Evolutionary conservation across 257 asterid genomes (phyloP), one percentile per base, ranked within the genome.

Genomic region (Fraxinus cuspidata): DNA sequence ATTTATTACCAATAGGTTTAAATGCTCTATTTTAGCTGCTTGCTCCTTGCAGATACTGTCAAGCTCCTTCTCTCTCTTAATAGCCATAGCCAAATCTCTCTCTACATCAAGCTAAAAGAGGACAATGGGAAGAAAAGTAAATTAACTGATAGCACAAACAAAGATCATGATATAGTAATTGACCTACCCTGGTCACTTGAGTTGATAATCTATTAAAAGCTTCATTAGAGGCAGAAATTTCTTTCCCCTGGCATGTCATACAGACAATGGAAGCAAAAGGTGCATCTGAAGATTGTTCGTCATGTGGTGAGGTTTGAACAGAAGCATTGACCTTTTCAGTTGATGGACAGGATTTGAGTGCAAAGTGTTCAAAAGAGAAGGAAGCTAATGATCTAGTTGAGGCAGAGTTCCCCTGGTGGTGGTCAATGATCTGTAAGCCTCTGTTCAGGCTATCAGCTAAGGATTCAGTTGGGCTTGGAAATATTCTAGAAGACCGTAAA

Each of bases 361-460:
- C 95, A 75, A 96, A 84, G 79, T 92, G 97, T 77, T 92, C 97
- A 72, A 96, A 96, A 31, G 99, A 96, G 87, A 96, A 91, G 53
- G 99, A 92, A 73, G 84, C 96, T 13, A 92, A 89, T 25, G 98
- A 90, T 81, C 90, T 87, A 69, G 89, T 81, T 18, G 92, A 86
- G 11, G 83, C 77, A 15, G 97, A 87, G 83, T 85, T 93, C 87
- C 82, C 87, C 86, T 91, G 97, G 79, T 93, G 99, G 86, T 86
- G 74, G 47, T 93, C 97, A 34, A 96, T 92, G 31, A 96, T 89
- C 88, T 92, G 92, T 74, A 92, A 84, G 47, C 99, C 99, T 82
- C 91, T 90, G 40, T 92, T 92, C 69, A 96, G 97, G 83, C 99
- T 96, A 53, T 97, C 97, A 79, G 91, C 98, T 83, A 96, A 82